Base-by-base conservation (phyloP, 805 yeast genomes). In the Lipomyces mesembrius region DNA sequence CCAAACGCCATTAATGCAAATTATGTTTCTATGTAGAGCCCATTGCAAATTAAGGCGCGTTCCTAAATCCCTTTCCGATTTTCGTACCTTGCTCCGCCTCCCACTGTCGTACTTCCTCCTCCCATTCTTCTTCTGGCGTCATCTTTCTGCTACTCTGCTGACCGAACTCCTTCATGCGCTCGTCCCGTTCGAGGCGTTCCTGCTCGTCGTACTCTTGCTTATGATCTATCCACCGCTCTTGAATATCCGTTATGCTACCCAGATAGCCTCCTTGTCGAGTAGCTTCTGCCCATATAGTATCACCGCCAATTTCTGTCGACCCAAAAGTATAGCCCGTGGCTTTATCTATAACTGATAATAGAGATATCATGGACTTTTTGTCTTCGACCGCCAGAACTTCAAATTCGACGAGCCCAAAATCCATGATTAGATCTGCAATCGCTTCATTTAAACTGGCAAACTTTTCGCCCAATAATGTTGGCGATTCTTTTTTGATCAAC, bases 221-320 rank as follows among this genome's bases (percentile, higher is more conserved):
- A 71, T 88, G 83, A 65, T 91, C 97, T 11, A 95, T 85, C 99
- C 99, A 95, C 67, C 99, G 83, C 71, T 95, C 99, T 72, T 95
- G 99, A 3, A 92, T 85, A 76, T 93, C 97, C 6, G 86, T 80
- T 17, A 84, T 85, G 58, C 80, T 78, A 3, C 81, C 81, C 12
- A 77, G 68, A 55, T 77, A 78, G 11, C 90, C 87, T 52, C 93
- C 88, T 75, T 90, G 91, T 70, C 98, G 83, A 0, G 94, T 85
- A 0, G 97, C 97, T 73, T 94, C 97, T n/a, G 92, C 90, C 99
- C 99, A 95, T 1, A 95, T 87, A 0, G 94, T 86, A 75, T 95
- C 99, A n/a, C 98, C 99, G 1, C 98, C 97, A 7, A 94, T 83
- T 73, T 95, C 99, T 37, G 92, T 90, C 0, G 93, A 82, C 0